Conservation (phyloP, 2,329 filamentous ascomycete genomes). For the Furcasterigmium furcatum region DNA sequence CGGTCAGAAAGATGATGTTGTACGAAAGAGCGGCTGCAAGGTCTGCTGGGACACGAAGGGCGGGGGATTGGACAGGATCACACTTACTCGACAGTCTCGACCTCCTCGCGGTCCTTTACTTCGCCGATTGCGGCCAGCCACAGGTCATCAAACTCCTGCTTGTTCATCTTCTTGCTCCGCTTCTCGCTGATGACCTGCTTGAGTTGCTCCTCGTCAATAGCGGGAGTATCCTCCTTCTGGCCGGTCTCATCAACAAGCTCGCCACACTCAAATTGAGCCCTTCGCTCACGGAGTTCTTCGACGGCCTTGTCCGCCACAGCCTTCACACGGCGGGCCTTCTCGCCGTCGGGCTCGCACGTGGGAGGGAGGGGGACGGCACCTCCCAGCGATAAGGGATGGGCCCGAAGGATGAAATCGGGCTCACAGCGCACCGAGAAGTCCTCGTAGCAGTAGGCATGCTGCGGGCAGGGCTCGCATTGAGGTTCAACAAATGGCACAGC, state of each 20-base stretch:
- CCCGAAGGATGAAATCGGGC: conserved; percentile 78
- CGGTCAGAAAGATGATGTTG: conserved; percentile 45
- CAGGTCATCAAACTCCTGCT: conserved; percentile 88
- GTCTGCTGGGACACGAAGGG: conserved; percentile 15
- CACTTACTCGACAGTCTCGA: conserved; percentile 58
- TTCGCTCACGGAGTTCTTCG: conserved; percentile 78
- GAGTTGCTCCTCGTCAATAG: conserved; percentile 66
- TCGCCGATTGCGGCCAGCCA: conserved; percentile 74
- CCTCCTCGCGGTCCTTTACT: conserved; percentile 60
- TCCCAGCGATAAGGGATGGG: conserved; percentile 78
- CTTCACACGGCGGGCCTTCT: conserved; percentile 84
- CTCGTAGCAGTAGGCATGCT: conserved; percentile 83
- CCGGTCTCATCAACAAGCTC: conserved; percentile 63
- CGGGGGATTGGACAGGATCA: conserved; percentile 21
- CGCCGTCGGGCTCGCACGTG: conserved; percentile 91
- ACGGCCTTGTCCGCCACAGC: conserved; percentile 84
- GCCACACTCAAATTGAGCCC: conserved; percentile 89
- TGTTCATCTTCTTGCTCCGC: conserved; percentile 77
- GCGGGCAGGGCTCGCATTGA: conserved; percentile 84
- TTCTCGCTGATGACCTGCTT: conserved; percentile 74
- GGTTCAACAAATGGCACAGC: conserved; percentile 68
- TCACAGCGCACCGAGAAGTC: conserved; percentile 79
- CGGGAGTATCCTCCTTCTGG: conserved; percentile 53
- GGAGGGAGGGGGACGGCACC: conserved; percentile 83
- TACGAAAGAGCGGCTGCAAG: conserved; percentile 5